Conservation (phyloP, 2,329 filamentous ascomycete species). For the Cercospora beticola region DNA sequence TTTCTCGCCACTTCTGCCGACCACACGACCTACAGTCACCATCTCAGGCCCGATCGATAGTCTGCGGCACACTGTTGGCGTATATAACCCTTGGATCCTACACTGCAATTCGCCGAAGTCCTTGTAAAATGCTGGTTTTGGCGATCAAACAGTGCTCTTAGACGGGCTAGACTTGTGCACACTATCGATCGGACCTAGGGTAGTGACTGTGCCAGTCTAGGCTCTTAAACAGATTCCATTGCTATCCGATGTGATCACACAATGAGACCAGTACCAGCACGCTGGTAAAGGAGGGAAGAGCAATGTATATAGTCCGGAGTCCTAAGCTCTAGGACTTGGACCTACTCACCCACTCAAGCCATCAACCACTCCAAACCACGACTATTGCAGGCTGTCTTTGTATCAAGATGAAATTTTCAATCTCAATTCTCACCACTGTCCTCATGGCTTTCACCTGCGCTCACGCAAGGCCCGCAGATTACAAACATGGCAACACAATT, state of each 20-base stretch:
- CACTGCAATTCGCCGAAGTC: too few species aligned
- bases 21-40: not conserved
- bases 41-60: too few species aligned
- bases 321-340: too few species aligned
- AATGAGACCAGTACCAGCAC: not conserved
- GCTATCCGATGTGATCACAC: not conserved
- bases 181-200: too few species aligned
- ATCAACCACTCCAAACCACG: not conserved
- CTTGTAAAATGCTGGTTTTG: too few species aligned
- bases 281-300: not conserved
- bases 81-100: too few species aligned
- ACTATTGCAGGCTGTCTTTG: not conserved
- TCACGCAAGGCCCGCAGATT: not conserved
- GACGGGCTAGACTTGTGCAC: too few species aligned
- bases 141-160: too few species aligned
- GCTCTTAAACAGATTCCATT: not conserved
- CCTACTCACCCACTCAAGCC: too few species aligned
- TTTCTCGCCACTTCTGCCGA: not conserved
- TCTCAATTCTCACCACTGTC: not conserved
- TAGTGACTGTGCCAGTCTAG: not conserved
- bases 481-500: not conserved
- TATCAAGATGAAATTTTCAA: not conserved
- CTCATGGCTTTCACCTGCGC: not conserved
- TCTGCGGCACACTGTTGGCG: too few species aligned
- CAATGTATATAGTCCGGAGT: not conserved